Conservation (phyloP, 371 early-diverging fungal genomes). For the Apophysomyces elegans region DNA sequence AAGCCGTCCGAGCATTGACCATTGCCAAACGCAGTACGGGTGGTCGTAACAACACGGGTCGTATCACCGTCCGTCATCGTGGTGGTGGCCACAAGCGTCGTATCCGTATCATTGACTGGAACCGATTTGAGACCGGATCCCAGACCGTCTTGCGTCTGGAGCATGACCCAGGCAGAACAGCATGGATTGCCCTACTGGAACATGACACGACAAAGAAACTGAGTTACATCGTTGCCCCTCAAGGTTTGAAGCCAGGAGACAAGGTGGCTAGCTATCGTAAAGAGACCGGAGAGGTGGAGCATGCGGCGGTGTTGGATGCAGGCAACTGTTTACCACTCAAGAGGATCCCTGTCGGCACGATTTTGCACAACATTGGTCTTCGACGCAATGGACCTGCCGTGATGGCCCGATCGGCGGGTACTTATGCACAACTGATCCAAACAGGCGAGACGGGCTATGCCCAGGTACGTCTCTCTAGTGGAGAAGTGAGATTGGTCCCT, state of each 20-base stretch:
- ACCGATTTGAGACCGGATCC: constrained; percentile 73
- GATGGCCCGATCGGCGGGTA: constrained; percentile 90
- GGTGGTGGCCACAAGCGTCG: constrained; percentile 95
- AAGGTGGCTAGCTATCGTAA: constrained; percentile 46
- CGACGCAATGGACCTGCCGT: constrained; percentile 82
- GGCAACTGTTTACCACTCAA: constrained; percentile 93
- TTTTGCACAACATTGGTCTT: constrained; percentile 88
- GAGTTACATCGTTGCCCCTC: constrained; percentile 87
- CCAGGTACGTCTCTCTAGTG: constrained; percentile 85
- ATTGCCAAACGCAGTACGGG: constrained; percentile 83
- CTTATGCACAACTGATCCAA: constrained; percentile 86
- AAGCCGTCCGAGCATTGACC: constrained; percentile 81
- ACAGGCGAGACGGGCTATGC: constrained; percentile 83
- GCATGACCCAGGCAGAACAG: constrained; percentile 94
- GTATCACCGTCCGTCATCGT: constrained; percentile 92
- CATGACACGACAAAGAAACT: constrained; percentile 76
- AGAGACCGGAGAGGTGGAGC: constrained; percentile 11
- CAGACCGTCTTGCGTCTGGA: constrained; percentile 91
- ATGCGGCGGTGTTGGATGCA: constrained; percentile 69
- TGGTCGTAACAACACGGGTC: constrained; percentile 92
- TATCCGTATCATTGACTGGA: constrained; percentile 88
- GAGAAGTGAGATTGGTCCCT: constrained; percentile 90
- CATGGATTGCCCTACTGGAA: constrained; percentile 89
- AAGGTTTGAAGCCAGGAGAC: constrained; percentile 75
- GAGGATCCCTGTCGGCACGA: constrained; percentile 93